A percentile compares a stretch with the other conserved stretches of the same genome.
Evolutionary conservation across 2,329 filamentous ascomycete genomes (phyloP).

Genomic region (Zopfia rhizophila): DNA sequence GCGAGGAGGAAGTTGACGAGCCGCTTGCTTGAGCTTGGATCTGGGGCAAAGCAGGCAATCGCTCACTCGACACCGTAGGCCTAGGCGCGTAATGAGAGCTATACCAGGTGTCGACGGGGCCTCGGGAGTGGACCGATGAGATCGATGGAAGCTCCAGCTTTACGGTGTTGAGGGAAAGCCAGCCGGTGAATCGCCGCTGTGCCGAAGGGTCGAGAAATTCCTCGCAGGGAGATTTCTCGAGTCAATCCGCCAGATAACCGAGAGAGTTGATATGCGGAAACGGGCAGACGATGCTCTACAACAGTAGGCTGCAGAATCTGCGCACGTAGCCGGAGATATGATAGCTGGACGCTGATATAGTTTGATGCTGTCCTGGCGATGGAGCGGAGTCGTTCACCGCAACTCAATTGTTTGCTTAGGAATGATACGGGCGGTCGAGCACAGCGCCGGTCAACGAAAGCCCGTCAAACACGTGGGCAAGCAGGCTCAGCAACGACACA

Average conservation of each 20-base stretch:
- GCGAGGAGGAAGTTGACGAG: constrained; percentile 77
- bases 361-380: constrained; percentile 25
- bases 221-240: constrained; percentile 25
- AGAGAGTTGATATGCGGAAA: constrained; percentile 29
- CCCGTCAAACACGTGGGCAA: constrained; percentile 44
- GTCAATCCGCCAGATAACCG: constrained; percentile 37
- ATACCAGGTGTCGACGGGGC: constrained; percentile 77
- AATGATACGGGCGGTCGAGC: constrained; percentile 27
- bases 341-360: constrained; percentile 39
- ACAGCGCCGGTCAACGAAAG: constrained; percentile 36
- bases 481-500: constrained; percentile 30
- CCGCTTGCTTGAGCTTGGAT: constrained; percentile 71
- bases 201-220: constrained; percentile 27
- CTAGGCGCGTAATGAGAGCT: constrained; percentile 73
- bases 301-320: constrained; percentile 42
- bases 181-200: constrained; percentile 23
- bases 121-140: constrained; percentile 83
- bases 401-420: constrained; percentile 50
- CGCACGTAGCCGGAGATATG: constrained; percentile 40
- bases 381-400: constrained; percentile 39
- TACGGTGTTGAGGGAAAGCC: constrained; percentile 69
- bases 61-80: constrained; percentile 75
- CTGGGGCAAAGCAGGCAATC: constrained; percentile 75
- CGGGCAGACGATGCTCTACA: constrained; percentile 33
- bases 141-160: constrained; percentile 95